Evolutionary conservation across 2,329 filamentous ascomycete species (phyloP), one percentile per base, ranked within the genome.

Genomic region (Venturia aucupariae): DNA sequence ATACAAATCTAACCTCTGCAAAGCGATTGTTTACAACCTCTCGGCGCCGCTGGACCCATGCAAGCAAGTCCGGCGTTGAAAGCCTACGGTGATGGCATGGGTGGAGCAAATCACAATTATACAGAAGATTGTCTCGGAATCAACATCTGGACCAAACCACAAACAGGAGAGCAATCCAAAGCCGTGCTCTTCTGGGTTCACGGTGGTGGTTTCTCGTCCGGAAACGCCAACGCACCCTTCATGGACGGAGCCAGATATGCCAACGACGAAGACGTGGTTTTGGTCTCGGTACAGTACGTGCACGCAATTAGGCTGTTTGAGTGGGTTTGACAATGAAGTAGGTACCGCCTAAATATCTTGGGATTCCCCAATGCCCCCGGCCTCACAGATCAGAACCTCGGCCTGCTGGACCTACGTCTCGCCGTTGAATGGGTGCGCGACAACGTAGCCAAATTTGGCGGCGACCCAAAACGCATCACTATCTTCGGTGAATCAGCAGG

Each of bases 101-200:
- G 59, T 8, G 59, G 59, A 27, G 35, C 8, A 7, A 30, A 30
- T 17, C 41, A 62, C 42, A 51, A 22, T 17, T 62, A 48, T 30
- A 48, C 39, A 8, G 61, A 62, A 41, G 63, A 64, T 30, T 64
- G 63, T 39, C 63, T 64, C 2, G 41, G 27, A 17, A 30, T 64
- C 32, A 64, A 64, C 27, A 51, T 64, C 54, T 64, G 63, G 63
- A 62, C 63, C 15, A 61, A 61, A 41, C 63, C 63, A 5, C 63
- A 64, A 41, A 61, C 63, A 19, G 63, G 63, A 3, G 63, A 64
- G 32, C 61, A 61, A 54, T 55, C 63, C 4, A 64, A 64, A 54
- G 63, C 63, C 30, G 63, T 64, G 5, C 63, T 64, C 17, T 51
- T 64, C 54, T 64, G 63, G 63, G 42, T 64, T 30, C 42, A 64